Evolutionary conservation across 1,284 basidiomycete species (phyloP).

Genomic region (Cryptococcus jaspeensis): DNA sequence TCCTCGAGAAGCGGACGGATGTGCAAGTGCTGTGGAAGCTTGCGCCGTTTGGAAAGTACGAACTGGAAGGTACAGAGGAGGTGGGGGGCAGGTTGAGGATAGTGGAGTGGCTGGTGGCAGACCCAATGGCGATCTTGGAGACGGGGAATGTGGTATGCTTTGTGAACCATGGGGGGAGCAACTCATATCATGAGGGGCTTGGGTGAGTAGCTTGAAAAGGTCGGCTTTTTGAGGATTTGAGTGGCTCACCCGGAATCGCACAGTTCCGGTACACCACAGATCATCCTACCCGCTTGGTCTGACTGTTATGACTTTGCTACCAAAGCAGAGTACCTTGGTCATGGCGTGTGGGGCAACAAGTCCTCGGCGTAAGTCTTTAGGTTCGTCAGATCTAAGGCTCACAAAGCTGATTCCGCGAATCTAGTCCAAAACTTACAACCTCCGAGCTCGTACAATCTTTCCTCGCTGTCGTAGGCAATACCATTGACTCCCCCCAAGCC

Average conservation of each 20-base stretch:
- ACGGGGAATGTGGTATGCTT: constrained; percentile 21
- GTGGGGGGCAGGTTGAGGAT: constrained; percentile 17
- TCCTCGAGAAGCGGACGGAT: constrained; percentile 19
- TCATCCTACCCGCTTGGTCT: constrained; percentile 27
- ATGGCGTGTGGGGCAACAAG: constrained; percentile 27
- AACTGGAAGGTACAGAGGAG: constrained; percentile 1
- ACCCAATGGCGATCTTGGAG: constrained; percentile 19
- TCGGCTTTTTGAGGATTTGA: too few species aligned
- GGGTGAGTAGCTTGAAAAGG: constrained; percentile 24
- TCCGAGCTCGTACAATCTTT: too few species aligned
- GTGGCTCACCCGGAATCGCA: too few species aligned
- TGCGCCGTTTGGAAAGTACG: constrained; percentile 7
- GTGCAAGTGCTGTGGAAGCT: constrained; percentile 25
- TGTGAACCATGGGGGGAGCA: constrained; percentile 31
- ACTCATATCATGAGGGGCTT: constrained; percentile 32
- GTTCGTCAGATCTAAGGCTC: background rate
- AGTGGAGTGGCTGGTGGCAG: constrained; percentile 22
- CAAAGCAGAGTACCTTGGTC: constrained; percentile 16
- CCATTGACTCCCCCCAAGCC: background rate
- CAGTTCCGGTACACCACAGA: constrained; percentile 24
- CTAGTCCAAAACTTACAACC: too few species aligned
- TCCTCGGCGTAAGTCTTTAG: constrained; percentile 17
- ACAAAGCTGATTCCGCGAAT: too few species aligned
- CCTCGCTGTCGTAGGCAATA: background rate
- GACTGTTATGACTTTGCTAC: constrained; percentile 28